phyloP scores from a whole-genome alignment of 169 alveolate genomes.

The Besnoitia besnoiti region DNA sequence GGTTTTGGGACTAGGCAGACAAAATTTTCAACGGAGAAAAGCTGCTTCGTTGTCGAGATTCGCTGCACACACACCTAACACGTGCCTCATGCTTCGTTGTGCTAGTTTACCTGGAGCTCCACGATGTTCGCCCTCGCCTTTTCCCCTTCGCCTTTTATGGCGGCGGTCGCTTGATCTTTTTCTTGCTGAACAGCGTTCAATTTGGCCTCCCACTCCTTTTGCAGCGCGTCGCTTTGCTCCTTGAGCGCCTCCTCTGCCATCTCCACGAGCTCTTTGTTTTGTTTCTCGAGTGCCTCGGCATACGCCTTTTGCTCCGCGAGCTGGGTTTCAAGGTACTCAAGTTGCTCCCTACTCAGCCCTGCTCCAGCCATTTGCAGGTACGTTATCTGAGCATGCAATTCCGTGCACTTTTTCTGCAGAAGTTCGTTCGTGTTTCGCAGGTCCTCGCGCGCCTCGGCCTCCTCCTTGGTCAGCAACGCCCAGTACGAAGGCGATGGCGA shows the following conservation, averaged over 20 bases:
- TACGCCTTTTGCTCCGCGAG: conserved; percentile 21
- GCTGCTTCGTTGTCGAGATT: too few relatives aligned
- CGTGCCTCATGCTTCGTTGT: too few relatives aligned
- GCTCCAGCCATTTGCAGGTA: conserved; percentile 27
- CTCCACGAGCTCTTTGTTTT: conserved; percentile 2
- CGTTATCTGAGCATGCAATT: neutral
- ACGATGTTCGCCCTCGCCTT: neutral
- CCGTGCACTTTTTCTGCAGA: neutral
- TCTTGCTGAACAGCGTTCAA: neutral
- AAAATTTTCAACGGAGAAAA: too few relatives aligned
- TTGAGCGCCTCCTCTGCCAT: conserved; percentile 18
- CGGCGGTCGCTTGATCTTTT: neutral
- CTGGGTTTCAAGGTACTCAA: neutral
- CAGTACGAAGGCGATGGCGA: neutral
- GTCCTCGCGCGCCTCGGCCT: neutral
- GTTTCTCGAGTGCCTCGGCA: conserved; percentile 15
- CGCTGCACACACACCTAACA: too few relatives aligned
- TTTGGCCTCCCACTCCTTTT: neutral
- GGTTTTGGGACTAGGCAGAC: too few relatives aligned
- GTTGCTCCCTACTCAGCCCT: conserved; percentile 1
- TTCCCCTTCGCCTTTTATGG: neutral
- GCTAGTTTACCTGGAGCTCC: neutral
- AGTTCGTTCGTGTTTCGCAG: neutral
- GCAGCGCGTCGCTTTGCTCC: conserved; percentile 4
- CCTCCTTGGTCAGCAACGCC: conserved; percentile 15